These are phyloP conservation scores for Candida frijolesensis DNA, from an alignment of 1,139 yeast genomes.

Conservation along the genomic window DNA sequence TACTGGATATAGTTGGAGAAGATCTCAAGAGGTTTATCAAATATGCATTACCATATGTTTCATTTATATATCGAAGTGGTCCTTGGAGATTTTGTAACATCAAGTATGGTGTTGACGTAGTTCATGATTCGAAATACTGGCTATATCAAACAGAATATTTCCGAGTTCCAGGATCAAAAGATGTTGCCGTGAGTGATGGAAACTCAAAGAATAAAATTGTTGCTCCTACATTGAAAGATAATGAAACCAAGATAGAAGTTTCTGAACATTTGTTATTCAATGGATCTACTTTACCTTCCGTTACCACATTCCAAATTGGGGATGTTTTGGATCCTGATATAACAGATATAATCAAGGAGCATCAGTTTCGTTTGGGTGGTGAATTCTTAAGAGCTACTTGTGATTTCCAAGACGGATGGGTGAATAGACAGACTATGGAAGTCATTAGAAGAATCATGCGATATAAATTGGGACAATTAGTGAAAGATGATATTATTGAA, in stretches of 20 bases:
- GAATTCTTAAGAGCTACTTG: constrained; percentile 46
- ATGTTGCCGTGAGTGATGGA: constrained; percentile 20
- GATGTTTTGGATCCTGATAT: constrained; percentile 74
- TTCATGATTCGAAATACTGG: constrained; percentile 54
- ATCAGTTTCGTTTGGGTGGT: constrained; percentile 33
- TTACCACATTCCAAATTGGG: constrained; percentile 79
- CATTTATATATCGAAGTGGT: constrained; percentile 82
- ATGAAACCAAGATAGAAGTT: constrained; percentile 26
- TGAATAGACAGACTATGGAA: constrained; percentile 59
- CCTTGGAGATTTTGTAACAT: constrained; percentile 96
- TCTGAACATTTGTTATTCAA: constrained; percentile 65
- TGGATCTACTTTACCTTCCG: constrained; percentile 68
- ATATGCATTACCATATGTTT: constrained; percentile 79
- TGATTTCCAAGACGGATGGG: constrained; percentile 74
- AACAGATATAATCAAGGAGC: constrained; percentile 44
- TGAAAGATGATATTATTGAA: constrained; percentile 45
- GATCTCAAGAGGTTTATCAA: constrained; percentile 57
- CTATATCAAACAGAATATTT: constrained; percentile 85
- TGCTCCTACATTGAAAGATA: constrained; percentile 8
- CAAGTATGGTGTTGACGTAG: constrained; percentile 79
- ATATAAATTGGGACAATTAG: constrained; percentile 65
- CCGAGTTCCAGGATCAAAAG: constrained; percentile 48
- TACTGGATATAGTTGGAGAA: constrained; percentile 60
- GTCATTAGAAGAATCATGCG: constrained; percentile 70
- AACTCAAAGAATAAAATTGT: constrained; percentile 3